Percentiles rank a stretch among this genome's conserved stretches.
Conservation (phyloP, 2,329 filamentous ascomycete species). For the Gyromitra esculenta region DNA sequence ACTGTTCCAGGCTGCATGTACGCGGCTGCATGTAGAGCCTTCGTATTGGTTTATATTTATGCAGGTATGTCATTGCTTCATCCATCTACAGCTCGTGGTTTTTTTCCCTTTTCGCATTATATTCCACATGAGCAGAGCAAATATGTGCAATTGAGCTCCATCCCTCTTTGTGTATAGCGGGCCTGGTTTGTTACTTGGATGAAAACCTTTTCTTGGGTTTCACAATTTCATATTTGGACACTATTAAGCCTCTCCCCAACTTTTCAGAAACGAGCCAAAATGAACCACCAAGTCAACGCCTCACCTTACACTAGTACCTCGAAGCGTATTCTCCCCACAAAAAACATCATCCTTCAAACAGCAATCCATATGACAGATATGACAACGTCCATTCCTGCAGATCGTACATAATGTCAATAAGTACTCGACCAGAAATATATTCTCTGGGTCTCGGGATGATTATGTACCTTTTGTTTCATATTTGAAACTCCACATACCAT, state of each 20-base stretch:
- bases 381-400: slow-evolving; percentile 71
- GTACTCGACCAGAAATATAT: background rate
- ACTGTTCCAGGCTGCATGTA: background rate
- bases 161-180: background rate
- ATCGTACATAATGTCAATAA: slow-evolving; percentile 8
- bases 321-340: slow-evolving; percentile 17
- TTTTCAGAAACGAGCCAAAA: slow-evolving; percentile 7
- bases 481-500: slow-evolving; percentile 91
- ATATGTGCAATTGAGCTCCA: background rate
- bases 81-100: background rate
- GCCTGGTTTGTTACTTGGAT: background rate
- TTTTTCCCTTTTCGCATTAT: background rate
- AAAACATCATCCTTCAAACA: slow-evolving; percentile 63
- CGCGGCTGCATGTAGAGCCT: background rate
- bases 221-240: background rate
- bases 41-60: background rate
- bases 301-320: slow-evolving; percentile 15
- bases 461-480: slow-evolving; percentile 67
- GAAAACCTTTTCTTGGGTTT: background rate
- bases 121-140: background rate
- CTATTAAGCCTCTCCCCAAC: background rate
- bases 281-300: slow-evolving; percentile 31
- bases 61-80: background rate
- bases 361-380: slow-evolving; percentile 82
- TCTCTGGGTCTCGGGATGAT: background rate